phyloP scores from a whole-genome alignment of 768 basidiomycete genomes.

The Suillus tomentosus region DNA sequence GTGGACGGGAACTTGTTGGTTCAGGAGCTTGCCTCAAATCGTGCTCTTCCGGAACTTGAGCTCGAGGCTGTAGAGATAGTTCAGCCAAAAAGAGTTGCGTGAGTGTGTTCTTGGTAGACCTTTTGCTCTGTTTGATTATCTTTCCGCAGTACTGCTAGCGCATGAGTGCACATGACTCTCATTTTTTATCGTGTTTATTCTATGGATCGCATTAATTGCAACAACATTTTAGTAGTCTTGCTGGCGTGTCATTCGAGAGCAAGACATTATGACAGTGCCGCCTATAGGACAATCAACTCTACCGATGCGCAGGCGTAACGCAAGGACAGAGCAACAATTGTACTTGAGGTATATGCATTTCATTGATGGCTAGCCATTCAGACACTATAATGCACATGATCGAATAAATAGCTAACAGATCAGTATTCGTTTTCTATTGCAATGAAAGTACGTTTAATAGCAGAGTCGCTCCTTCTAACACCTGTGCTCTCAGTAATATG shows the following conservation, averaged over 20 bases:
- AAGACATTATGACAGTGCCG: not conserved
- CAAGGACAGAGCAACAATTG: not conserved
- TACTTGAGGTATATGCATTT: not conserved
- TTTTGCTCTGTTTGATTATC: not conserved
- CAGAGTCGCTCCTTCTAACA: constrained; percentile 16
- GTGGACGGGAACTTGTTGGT: constrained; percentile 23
- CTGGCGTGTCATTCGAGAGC: not conserved
- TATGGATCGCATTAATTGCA: constrained; percentile 9
- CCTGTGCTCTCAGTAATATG: constrained; percentile 35
- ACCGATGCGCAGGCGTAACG: not conserved
- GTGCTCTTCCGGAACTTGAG: constrained; percentile 12
- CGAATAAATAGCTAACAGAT: not conserved
- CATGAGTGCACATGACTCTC: not conserved
- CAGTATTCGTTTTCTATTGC: not conserved
- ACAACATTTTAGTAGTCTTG: not conserved
- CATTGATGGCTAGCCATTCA: not conserved
- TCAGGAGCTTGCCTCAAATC: constrained; percentile 3
- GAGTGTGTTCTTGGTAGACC: constrained; percentile 14
- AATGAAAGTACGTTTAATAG: constrained; percentile 10
- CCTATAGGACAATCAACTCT: not conserved
- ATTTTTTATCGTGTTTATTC: not conserved
- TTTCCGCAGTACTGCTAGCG: not conserved
- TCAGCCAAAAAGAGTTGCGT: constrained; percentile 25
- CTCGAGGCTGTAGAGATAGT: constrained; percentile 9
- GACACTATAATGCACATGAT: not conserved